Conservation (phyloP, 2,329 filamentous ascomycete genomes). For the Ophiostoma sp. region DNA sequence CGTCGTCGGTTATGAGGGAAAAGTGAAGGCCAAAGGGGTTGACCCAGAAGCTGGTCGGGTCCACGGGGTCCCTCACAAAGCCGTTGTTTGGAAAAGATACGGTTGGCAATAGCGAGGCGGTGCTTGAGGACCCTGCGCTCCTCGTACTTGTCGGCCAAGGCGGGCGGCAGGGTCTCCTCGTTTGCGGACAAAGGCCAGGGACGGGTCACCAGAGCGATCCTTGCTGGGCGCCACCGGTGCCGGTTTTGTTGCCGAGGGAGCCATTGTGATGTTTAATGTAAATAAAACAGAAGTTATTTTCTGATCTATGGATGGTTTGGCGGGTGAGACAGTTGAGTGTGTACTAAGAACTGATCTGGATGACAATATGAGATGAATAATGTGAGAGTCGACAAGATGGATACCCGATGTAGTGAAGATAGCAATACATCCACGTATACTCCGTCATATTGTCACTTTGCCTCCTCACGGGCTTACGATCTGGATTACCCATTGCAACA, state of each 20-base stretch:
- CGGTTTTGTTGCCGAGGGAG: slow-evolving; percentile 21
- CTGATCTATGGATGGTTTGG: too few relatives aligned
- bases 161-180: slow-evolving; percentile 23
- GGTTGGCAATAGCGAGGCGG: slow-evolving; percentile 55
- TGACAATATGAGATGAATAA: neutral
- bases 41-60: slow-evolving; percentile 54
- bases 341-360: neutral
- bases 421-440: neutral
- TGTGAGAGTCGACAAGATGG: neutral
- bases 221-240: neutral
- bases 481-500: neutral
- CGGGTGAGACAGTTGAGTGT: too few relatives aligned
- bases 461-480: neutral
- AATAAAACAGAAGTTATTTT: too few relatives aligned
- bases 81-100: slow-evolving; percentile 56
- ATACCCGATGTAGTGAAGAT: neutral
- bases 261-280: slow-evolving; percentile 16
- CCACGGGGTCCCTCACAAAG: slow-evolving; percentile 55
- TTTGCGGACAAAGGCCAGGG: slow-evolving; percentile 24
- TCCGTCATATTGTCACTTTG: neutral
- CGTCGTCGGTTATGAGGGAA: slow-evolving; percentile 50
- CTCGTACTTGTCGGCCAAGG: slow-evolving; percentile 32
- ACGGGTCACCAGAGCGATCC: slow-evolving; percentile 26
- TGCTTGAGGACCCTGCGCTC: slow-evolving; percentile 50
- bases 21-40: slow-evolving; percentile 57